phyloP scores from a whole-genome alignment of 139 green algal species.

The Tetraselmis chui region DNA sequence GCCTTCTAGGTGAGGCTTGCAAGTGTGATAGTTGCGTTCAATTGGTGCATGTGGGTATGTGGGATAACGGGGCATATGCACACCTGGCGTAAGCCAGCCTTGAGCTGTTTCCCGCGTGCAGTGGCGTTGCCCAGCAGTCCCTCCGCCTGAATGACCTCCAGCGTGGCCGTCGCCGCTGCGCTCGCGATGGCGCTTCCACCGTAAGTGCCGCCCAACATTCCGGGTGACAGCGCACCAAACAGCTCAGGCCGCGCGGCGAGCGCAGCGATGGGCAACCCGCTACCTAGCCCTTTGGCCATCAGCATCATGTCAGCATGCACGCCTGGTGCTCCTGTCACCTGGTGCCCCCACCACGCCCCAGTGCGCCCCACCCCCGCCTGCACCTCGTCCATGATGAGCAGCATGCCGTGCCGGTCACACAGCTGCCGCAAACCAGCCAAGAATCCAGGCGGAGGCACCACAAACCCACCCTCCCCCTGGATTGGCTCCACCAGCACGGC shows the following conservation, averaged over 20 bases:
- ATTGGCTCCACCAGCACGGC: conserved; percentile 80
- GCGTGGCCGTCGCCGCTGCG: conserved; percentile 55
- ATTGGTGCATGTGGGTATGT: too few relatives aligned
- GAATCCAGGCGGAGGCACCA: conserved; percentile 68
- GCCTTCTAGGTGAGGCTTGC: too few relatives aligned
- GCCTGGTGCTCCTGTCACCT: conserved; percentile 34
- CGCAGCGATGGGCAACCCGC: conserved; percentile 73
- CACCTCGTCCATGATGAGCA: conserved; percentile 84
- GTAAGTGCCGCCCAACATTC: conserved; percentile 72
- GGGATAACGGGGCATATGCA: not conserved
- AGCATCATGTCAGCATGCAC: conserved; percentile 67
- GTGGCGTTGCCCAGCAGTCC: conserved; percentile 58
- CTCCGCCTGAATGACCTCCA: conserved; percentile 70
- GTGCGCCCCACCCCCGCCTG: conserved; percentile 66
- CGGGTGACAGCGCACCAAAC: conserved; percentile 44
- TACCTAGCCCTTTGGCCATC: conserved; percentile 80
- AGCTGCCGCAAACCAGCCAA: conserved; percentile 47
- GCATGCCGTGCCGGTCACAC: conserved; percentile 62
- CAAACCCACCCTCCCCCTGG: conserved; percentile 75
- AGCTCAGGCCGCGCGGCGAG: conserved; percentile 39
- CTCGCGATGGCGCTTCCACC: conserved; percentile 53
- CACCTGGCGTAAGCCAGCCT: conserved; percentile 25
- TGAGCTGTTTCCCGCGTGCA: conserved; percentile 55
- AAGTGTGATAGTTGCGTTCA: too few relatives aligned
- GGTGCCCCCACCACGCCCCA: conserved; percentile 74